Evolutionary conservation across 2,329 filamentous ascomycete genomes (phyloP).

Genomic region (Cladophialophora immunda): DNA sequence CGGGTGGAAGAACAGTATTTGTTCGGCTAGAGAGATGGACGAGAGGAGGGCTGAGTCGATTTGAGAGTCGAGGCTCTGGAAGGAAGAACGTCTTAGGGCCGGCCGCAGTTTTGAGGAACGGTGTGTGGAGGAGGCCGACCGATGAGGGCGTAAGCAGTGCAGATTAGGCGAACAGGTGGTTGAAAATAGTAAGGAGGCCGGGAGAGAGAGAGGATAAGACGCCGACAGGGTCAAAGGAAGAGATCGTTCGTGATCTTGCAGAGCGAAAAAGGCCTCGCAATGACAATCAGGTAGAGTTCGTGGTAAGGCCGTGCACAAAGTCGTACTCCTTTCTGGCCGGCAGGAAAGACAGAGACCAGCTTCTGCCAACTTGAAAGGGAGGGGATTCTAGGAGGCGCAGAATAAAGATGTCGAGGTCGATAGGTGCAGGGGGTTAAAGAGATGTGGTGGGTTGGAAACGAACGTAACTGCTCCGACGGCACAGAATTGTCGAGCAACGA

Average conservation of each 20-base stretch:
- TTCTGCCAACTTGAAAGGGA: conserved; percentile 11
- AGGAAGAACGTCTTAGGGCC: conserved; percentile 10
- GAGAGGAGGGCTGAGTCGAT: conserved; percentile 12
- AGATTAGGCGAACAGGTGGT: conserved; percentile 25
- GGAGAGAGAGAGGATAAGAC: conserved; percentile 19
- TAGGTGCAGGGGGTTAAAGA: background rate
- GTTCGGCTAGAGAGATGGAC: conserved; percentile 14
- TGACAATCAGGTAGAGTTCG: background rate
- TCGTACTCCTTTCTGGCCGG: conserved; percentile 37
- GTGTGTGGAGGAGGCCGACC: conserved; percentile 60
- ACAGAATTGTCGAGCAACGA: conserved; percentile 17
- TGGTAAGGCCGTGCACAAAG: conserved; percentile 21
- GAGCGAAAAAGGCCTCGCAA: background rate
- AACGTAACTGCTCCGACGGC: conserved; percentile 21
- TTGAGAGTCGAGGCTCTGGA: conserved; percentile 15
- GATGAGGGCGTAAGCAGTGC: conserved; percentile 25
- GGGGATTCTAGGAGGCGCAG: conserved; percentile 6
- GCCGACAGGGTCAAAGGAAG: background rate
- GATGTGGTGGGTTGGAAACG: conserved; percentile 22
- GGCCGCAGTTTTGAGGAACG: conserved; percentile 55
- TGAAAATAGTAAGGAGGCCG: conserved; percentile 20
- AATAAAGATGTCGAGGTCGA: conserved; percentile 1
- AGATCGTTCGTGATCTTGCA: conserved; percentile 8
- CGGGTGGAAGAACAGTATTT: conserved; percentile 18
- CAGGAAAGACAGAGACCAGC: conserved; percentile 34